Evolutionary conservation across 345 rosid species (phyloP).

Genomic region (Clarkia xantiana): DNA sequence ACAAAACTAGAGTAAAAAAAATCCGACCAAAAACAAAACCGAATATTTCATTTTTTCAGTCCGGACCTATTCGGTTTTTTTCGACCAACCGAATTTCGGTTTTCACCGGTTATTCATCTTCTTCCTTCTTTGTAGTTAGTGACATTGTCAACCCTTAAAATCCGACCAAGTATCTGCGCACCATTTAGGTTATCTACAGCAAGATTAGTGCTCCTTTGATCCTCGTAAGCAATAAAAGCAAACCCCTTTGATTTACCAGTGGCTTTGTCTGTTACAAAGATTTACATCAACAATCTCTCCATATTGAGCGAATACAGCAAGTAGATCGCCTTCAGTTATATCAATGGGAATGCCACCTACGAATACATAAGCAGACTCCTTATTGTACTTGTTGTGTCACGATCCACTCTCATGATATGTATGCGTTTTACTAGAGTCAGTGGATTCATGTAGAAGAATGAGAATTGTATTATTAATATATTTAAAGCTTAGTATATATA

Average conservation of each 20-base stretch:
- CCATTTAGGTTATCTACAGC: conserved; percentile 94
- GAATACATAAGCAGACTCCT: conserved; percentile 63
- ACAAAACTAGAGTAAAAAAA: too few relatives aligned
- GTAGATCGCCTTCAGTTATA: conserved; percentile 94
- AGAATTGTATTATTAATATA: too few relatives aligned
- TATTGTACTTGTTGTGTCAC: conserved; percentile 94
- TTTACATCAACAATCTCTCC: conserved; percentile 92
- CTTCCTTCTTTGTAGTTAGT: conserved; percentile 63
- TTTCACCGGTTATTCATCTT: too few relatives aligned
- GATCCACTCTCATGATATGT: conserved; percentile 81
- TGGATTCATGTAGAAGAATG: too few relatives aligned
- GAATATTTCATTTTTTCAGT: too few relatives aligned
- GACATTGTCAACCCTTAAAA: conserved; percentile 62
- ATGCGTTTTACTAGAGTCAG: conserved; percentile 66
- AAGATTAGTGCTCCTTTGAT: conserved; percentile 82
- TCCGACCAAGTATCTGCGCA: conserved; percentile 57
- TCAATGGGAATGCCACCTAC: conserved; percentile 83
- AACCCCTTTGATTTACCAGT: conserved; percentile 91
- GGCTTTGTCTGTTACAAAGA: conserved; percentile 77
- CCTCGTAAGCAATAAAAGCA: conserved; percentile 83
- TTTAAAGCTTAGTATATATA: too few relatives aligned
- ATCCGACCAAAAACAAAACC: too few relatives aligned
- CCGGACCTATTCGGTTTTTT: too few relatives aligned
- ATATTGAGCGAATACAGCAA: conserved; percentile 77
- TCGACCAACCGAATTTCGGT: too few relatives aligned